Base-by-base conservation (phyloP, 1,284 basidiomycete genomes). In the Naganishia liquefaciens region DNA sequence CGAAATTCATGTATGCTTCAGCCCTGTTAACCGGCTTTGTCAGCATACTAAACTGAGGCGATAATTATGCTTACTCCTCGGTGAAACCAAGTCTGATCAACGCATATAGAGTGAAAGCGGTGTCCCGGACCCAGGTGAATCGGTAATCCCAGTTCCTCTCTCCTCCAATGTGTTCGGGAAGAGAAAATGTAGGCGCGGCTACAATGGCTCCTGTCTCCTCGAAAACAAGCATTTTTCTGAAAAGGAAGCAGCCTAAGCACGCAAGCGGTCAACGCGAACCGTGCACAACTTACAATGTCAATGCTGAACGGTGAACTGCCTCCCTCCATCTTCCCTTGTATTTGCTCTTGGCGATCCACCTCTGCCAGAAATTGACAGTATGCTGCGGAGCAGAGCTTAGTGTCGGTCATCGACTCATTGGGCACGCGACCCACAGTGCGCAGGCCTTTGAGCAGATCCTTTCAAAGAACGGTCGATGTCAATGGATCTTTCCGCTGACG, bases 291-390 rank as follows among this genome's bases (percentile, higher is more conserved):
- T 65, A 76, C 73, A 79, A 68, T 0, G 90, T 89, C n/a, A 95
- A 82, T 0, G 91, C 93, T 63, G 89, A 91, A 30, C 92, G 85
- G 74, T 91, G 85, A 2, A 95, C 91, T 1, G 87, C 86, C 77
- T 97, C 93, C 70, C 93, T 88, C 93, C 93, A 97, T n/a, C 90
- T 85, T 0, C 93, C 93, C 23, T 83, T 84, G 77, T 96, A 96
- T 55, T 70, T 75, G 69, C 74, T 75, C 70, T 85, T 84, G 19
- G 83, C 81, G 70, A 94, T 88, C 93, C 93, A 96, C 28, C 84
- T 78, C 67, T 86, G 85, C 93, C 93, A 96, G 76, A 90, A 95
- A n/a, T 77, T 78, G 69, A 86, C 86, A 5, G 93, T 94, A n/a
- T 85, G 81, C 64, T 65, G 28, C 5, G 15, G n/a, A 23, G 10